phyloP scores from a whole-genome alignment of 257 asterid genomes.

The Scutellaria galericulata region DNA sequence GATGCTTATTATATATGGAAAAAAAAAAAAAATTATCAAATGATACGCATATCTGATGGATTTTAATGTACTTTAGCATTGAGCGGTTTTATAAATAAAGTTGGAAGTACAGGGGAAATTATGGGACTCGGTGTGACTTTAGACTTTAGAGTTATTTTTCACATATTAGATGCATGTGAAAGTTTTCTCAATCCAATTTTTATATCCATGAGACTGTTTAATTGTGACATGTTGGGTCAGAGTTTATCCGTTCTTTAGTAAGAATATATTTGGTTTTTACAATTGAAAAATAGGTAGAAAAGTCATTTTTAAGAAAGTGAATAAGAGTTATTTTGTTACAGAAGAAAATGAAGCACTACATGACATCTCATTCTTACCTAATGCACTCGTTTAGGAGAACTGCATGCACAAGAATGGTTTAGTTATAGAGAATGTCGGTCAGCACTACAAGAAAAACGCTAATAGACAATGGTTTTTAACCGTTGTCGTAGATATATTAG shows the following conservation, averaged over 20 bases:
- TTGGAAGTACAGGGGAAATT: not conserved
- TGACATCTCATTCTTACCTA: constrained; percentile 15
- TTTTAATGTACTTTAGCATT: not conserved
- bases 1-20: not conserved
- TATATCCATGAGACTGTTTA: too few relatives aligned
- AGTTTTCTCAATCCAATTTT: too few relatives aligned
- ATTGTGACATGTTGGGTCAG: too few relatives aligned
- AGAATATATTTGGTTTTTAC: too few relatives aligned
- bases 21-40: not conserved
- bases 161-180: too few relatives aligned
- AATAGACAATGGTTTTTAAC: too few relatives aligned
- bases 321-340: too few relatives aligned
- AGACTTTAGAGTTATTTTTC: not conserved
- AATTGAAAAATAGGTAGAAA: too few relatives aligned
- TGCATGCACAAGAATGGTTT: not conserved
- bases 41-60: not conserved
- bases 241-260: too few relatives aligned
- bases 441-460: too few relatives aligned
- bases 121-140: not conserved
- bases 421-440: constrained; percentile 17
- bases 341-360: not conserved
- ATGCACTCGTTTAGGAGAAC: constrained; percentile 1
- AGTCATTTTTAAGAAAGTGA: too few relatives aligned
- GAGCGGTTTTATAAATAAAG: not conserved
- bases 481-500: too few relatives aligned